A percentile compares a stretch with the other conserved stretches of the same genome.
Conservation (phyloP, 768 basidiomycete species). For the Fomitopsis pulvina region DNA sequence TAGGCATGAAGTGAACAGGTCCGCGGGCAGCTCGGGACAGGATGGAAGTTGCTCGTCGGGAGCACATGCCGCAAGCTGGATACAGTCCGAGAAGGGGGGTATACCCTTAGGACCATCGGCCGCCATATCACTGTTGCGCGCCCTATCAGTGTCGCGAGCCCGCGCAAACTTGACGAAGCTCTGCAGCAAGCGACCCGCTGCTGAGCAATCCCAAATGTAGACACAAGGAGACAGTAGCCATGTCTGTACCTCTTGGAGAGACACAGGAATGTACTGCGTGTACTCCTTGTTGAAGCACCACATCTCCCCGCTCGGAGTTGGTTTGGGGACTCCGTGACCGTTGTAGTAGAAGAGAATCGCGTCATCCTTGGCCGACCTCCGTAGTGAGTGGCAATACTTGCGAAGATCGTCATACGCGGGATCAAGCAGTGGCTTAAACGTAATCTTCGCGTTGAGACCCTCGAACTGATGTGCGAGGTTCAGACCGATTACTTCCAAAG, state of each 20-base stretch:
- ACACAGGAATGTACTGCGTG: slow-evolving; percentile 97
- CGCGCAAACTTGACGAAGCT: slow-evolving; percentile 85
- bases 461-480: slow-evolving; percentile 96
- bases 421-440: slow-evolving; percentile 92
- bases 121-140: slow-evolving; percentile 38
- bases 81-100: slow-evolving; percentile 75
- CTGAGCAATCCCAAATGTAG: slow-evolving; percentile 98
- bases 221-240: slow-evolving; percentile 95
- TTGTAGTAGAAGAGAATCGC: slow-evolving; percentile 96
- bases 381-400: slow-evolving; percentile 74
- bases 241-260: slow-evolving; percentile 84
- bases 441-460: slow-evolving; percentile 87
- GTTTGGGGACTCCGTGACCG: slow-evolving; percentile 96
- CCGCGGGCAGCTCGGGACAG: slow-evolving; percentile 94
- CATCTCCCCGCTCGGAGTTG: slow-evolving; percentile 90
- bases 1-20: slow-evolving; percentile 94
- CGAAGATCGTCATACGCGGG: slow-evolving; percentile 92
- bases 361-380: slow-evolving; percentile 89
- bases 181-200: slow-evolving; percentile 87
- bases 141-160: slow-evolving; percentile 63
- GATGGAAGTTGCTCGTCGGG: slow-evolving; percentile 90
- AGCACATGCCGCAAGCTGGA: slow-evolving; percentile 93
- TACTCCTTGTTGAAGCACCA: slow-evolving; percentile 99
- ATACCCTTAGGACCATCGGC: slow-evolving; percentile 53
- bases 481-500: slow-evolving; percentile 86